These are phyloP conservation scores for Kwoniella dendrophila DNA, from an alignment of 768 basidiomycete species.

Conservation along the genomic window DNA sequence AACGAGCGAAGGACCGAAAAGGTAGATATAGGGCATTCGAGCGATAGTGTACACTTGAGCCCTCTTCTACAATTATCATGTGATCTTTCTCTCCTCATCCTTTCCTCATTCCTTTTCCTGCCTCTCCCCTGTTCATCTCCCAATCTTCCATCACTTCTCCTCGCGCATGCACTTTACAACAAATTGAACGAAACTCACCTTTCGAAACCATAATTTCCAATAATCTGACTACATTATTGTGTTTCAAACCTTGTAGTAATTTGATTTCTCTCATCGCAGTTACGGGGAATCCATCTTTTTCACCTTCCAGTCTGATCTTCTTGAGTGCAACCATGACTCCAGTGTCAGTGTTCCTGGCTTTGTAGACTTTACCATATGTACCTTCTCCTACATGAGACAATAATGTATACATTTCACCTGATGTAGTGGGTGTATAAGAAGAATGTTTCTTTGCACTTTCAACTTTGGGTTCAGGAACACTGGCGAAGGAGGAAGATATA, in stretches of 20 bases:
- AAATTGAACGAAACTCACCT: conserved; percentile 61
- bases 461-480: not conserved
- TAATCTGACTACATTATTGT: conserved; percentile 83
- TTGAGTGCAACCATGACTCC: conserved; percentile 84
- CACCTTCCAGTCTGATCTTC: conserved; percentile 95
- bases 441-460: not conserved
- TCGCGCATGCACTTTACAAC: not conserved
- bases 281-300: conserved; percentile 96
- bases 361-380: conserved; percentile 97
- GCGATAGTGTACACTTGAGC: too few relatives aligned
- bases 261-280: conserved; percentile 99
- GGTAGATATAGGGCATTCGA: too few relatives aligned
- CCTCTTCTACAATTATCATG: too few relatives aligned
- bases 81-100: too few relatives aligned
- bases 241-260: conserved; percentile 83
- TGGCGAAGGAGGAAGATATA: not conserved
- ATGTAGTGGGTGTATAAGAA: conserved; percentile 3
- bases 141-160: too few relatives aligned
- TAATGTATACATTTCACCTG: conserved; percentile 66
- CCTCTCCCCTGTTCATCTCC: too few relatives aligned
- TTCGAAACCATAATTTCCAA: conserved; percentile 99
- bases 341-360: conserved; percentile 81
- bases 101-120: too few relatives aligned
- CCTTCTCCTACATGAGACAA: conserved; percentile 96
- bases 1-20: too few relatives aligned